Conservation (phyloP, 2,329 filamentous ascomycete species). For the Colletotrichum sp. region DNA sequence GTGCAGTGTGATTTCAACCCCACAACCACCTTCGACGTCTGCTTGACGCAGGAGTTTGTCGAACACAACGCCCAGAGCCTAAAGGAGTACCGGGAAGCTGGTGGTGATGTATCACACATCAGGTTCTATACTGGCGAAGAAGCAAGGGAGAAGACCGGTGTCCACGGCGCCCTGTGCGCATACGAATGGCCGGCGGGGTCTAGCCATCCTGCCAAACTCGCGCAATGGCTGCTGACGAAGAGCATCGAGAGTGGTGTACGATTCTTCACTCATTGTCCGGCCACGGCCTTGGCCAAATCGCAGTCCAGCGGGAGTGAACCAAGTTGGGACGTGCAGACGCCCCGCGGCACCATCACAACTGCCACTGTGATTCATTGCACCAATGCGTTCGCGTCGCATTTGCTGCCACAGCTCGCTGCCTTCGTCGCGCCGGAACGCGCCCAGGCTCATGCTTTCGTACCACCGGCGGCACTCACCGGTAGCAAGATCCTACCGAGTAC, state of each 20-base stretch:
- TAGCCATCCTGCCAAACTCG: slow-evolving; percentile 52
- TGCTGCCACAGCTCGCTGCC: background rate
- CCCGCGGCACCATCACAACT: background rate
- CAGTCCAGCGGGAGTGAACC: background rate
- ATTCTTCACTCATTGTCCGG: slow-evolving; percentile 32
- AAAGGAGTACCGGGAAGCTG: background rate
- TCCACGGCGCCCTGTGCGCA: slow-evolving; percentile 43
- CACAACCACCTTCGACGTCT: slow-evolving; percentile 53
- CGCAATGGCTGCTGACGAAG: slow-evolving; percentile 48
- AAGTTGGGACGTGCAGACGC: background rate
- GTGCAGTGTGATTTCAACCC: slow-evolving; percentile 51
- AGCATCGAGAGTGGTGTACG: slow-evolving; percentile 40
- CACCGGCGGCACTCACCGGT: slow-evolving; percentile 38
- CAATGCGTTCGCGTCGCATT: background rate
- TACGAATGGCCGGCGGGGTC: slow-evolving; percentile 58
- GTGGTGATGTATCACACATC: background rate
- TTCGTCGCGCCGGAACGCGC: background rate
- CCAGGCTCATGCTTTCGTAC: slow-evolving; percentile 29
- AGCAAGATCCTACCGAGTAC: slow-evolving; percentile 39
- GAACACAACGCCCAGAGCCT: slow-evolving; percentile 24
- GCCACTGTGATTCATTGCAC: background rate
- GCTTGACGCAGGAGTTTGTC: slow-evolving; percentile 51
- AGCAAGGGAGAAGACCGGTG: slow-evolving; percentile 42
- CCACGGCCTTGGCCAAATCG: background rate
- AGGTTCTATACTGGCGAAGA: slow-evolving; percentile 35